A percentile compares a stretch with the other conserved stretches of the same genome.
Evolutionary conservation across 495 filamentous ascomycete species (phyloP).

Genomic region (Trichocladium uniseriatum): DNA sequence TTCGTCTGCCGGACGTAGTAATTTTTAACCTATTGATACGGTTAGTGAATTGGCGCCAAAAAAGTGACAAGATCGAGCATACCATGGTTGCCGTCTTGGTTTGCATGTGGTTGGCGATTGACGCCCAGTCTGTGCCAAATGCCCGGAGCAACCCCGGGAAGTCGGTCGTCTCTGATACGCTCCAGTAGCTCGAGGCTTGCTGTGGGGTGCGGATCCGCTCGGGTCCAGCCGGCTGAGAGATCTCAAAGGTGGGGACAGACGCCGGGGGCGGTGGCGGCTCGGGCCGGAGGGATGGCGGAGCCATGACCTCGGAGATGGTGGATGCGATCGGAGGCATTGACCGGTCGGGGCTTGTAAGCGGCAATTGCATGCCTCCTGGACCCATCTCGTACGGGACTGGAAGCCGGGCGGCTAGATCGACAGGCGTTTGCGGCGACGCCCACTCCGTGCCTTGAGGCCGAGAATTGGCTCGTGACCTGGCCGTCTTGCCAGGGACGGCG

Average conservation of each 20-base stretch:
- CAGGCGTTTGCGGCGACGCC: slow-evolving; percentile 25
- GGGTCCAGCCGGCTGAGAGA: slow-evolving; percentile 28
- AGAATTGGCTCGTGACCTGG: slow-evolving; percentile 39
- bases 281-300: slow-evolving; percentile 40
- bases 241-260: slow-evolving; percentile 32
- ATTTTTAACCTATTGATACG: slow-evolving; percentile 68
- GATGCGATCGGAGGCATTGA: slow-evolving; percentile 21
- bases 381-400: slow-evolving; percentile 31
- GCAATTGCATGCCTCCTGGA: slow-evolving; percentile 27
- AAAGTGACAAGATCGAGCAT: slow-evolving; percentile 20
- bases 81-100: slow-evolving; percentile 95
- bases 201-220: slow-evolving; percentile 43
- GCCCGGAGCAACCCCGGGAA: slow-evolving; percentile 68
- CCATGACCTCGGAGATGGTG: slow-evolving; percentile 40
- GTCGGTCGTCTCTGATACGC: slow-evolving; percentile 78
- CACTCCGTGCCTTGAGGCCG: slow-evolving; percentile 33
- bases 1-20: slow-evolving; percentile 76
- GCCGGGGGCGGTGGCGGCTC: slow-evolving; percentile 33
- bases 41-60: slow-evolving; percentile 21
- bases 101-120: slow-evolving; percentile 78
- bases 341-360: slow-evolving; percentile 32
- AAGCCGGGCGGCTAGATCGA: slow-evolving; percentile 20
- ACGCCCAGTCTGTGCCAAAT: slow-evolving; percentile 81
- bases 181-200: slow-evolving; percentile 92
- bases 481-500: slow-evolving; percentile 24